Evolutionary conservation across 768 basidiomycete species (phyloP), one percentile per base, ranked within the genome.

Genomic region (Lactifluus pinguis): DNA sequence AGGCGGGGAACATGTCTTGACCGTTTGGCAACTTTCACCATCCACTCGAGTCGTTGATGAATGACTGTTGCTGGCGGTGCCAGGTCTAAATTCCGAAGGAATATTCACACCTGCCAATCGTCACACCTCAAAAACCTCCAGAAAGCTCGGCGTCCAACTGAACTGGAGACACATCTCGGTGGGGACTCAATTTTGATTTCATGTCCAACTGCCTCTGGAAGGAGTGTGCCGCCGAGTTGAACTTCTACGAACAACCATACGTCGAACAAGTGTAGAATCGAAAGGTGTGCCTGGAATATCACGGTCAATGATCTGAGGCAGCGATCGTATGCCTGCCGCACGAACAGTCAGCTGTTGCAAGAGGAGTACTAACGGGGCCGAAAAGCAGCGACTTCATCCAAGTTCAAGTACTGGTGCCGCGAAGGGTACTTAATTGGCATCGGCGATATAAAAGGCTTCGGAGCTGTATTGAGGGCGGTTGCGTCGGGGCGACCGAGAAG

Each of bases 21-120:
- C 67, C 75, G 80, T 76, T 69, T 72, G 72, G 79, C 79, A 2
- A 66, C 69, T 4, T 41, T 41, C 30, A 49, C 53, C 67, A 68
- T 67, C 60, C 48, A 42, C 49, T 63, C 57, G 66, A 65, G 52
- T 70, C 54, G 57, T 66, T 65, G 34, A 74, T 75, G 61, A 76
- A 73, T 2, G 71, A 70, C 68, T 80, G 80, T 66, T 65, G 70
- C 80, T 80, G 14, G 77, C 73, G 21, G 80, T 82, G 47, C 76
- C 4, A 73, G 61, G 68, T 80, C 77, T 71, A 63, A 36, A 36
- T 63, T n/a, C 60, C 60, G 45, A 57, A 41, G 21, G 3, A 36
- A 51, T 25, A 13, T 61, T 6, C 53, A 49, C 39, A 44, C 25
- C 7, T 6, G 0, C n/a, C 6, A 8, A 11, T 11, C 4, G 32